Conservation (phyloP, 495 filamentous ascomycete species). For the Neurospora sp. region DNA sequence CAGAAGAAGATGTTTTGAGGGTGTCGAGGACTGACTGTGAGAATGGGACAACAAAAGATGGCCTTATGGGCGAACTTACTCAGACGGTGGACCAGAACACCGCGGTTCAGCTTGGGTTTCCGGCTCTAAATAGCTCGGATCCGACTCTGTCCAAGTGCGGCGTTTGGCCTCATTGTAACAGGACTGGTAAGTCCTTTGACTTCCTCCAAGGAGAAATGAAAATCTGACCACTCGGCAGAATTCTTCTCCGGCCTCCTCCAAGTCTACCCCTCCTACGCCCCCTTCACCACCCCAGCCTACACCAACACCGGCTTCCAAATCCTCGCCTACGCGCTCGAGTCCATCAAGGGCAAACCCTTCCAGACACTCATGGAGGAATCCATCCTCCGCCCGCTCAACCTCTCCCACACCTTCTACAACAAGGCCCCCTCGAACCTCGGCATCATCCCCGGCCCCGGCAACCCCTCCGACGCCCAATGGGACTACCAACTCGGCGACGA, state of each 20-base stretch:
- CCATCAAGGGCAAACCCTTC: constrained; percentile 39
- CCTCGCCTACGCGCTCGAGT: constrained; percentile 44
- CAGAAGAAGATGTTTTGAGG: not conserved
- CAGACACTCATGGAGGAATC: constrained; percentile 31
- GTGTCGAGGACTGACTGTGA: not conserved
- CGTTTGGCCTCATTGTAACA: constrained; percentile 22
- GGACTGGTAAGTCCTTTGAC: constrained; percentile 20
- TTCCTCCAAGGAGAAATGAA: too few species aligned
- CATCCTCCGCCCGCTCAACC: constrained; percentile 35
- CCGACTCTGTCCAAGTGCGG: constrained; percentile 33
- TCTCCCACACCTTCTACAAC: constrained; percentile 31
- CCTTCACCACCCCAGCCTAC: constrained; percentile 42
- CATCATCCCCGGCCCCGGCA: constrained; percentile 24
- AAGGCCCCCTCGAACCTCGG: constrained; percentile 19
- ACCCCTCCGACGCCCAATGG: constrained; percentile 14
- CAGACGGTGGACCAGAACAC: constrained; percentile 25
- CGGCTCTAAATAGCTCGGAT: constrained; percentile 27
- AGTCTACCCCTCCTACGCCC: constrained; percentile 36
- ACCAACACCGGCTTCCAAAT: constrained; percentile 47
- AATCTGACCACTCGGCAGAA: constrained; percentile 20
- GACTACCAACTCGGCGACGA: constrained; percentile 31
- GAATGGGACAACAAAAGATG: constrained; percentile 15
- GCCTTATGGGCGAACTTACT: constrained; percentile 31
- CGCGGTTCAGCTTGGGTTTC: constrained; percentile 28
- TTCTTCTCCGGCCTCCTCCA: constrained; percentile 43